Conservation (phyloP, 176 grass and related monocot species). For the Oryza nivara region DNA sequence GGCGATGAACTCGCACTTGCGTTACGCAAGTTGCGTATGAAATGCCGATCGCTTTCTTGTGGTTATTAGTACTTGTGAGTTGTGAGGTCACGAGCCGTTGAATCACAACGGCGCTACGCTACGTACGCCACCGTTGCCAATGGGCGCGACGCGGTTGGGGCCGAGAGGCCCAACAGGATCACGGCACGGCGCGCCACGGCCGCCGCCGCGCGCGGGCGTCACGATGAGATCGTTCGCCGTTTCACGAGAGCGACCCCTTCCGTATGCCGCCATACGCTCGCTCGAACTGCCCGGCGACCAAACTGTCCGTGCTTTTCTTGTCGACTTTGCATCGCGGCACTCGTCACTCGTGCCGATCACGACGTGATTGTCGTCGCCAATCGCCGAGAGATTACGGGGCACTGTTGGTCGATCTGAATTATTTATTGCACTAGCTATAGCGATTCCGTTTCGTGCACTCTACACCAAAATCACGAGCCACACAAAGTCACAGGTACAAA, state of each 20-base stretch:
- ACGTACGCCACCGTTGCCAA: background rate
- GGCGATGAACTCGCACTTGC: background rate
- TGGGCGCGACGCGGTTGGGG: background rate
- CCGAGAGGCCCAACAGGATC: background rate
- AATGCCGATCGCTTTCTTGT: background rate
- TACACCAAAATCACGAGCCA: background rate
- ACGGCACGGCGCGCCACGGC: background rate
- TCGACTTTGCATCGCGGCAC: background rate
- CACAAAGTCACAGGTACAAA: background rate
- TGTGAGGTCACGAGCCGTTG: background rate
- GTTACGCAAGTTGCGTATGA: too few relatives aligned
- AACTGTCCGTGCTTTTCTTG: background rate
- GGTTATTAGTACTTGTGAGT: background rate
- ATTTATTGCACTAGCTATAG: background rate
- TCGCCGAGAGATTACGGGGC: background rate
- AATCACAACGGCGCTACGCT: background rate
- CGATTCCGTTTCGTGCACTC: background rate
- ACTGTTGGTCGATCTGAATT: background rate
- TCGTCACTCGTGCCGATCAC: background rate
- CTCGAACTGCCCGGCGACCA: background rate
- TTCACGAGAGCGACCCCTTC: background rate
- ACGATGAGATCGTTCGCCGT: background rate
- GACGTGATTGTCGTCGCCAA: background rate
- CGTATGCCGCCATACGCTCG: background rate
- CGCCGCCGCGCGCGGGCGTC: background rate